Conservation (phyloP, 805 yeast species). For the Sugiyamaella floridensis region DNA sequence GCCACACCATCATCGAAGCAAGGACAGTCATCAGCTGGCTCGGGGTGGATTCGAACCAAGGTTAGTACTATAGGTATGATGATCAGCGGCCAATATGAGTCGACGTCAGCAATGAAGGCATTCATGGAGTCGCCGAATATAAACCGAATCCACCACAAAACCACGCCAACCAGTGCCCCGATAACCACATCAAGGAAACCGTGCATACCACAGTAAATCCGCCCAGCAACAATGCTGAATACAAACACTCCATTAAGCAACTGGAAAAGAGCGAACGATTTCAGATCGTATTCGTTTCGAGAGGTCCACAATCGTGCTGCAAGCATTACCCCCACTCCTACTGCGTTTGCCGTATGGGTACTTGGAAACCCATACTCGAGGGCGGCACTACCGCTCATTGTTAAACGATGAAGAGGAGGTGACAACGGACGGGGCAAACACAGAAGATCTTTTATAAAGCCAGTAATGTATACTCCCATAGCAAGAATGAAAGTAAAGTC, state of each 20-base stretch:
- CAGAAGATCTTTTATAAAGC: conserved; percentile 71
- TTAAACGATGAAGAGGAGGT: conserved; percentile 85
- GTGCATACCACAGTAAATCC: conserved; percentile 96
- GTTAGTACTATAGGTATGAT: conserved; percentile 34
- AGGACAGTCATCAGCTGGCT: conserved; percentile 90
- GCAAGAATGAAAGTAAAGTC: conserved; percentile 65
- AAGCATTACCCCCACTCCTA: conserved; percentile 61
- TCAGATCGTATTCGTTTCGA: neutral
- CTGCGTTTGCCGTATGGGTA: conserved; percentile 91
- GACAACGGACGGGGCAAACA: conserved; percentile 89
- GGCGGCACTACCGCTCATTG: conserved; percentile 85
- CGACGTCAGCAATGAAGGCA: conserved; percentile 30
- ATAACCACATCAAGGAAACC: conserved; percentile 69
- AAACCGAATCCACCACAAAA: conserved; percentile 44
- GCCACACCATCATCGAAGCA: conserved; percentile 95
- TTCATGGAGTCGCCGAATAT: conserved; percentile 42
- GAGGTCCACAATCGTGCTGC: conserved; percentile 18
- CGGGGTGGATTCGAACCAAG: conserved; percentile 60
- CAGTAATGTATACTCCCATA: conserved; percentile 48
- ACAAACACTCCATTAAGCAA: conserved; percentile 40
- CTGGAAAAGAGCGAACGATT: conserved; percentile 6
- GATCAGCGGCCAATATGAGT: conserved; percentile 5
- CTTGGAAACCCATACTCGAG: conserved; percentile 94
- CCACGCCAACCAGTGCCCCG: conserved; percentile 60
- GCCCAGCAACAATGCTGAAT: conserved; percentile 62